A percentile compares a stretch with the other conserved stretches of the same genome.
Evolutionary conservation across 345 rosid genomes (phyloP).

Genomic region (Turnera subulata): DNA sequence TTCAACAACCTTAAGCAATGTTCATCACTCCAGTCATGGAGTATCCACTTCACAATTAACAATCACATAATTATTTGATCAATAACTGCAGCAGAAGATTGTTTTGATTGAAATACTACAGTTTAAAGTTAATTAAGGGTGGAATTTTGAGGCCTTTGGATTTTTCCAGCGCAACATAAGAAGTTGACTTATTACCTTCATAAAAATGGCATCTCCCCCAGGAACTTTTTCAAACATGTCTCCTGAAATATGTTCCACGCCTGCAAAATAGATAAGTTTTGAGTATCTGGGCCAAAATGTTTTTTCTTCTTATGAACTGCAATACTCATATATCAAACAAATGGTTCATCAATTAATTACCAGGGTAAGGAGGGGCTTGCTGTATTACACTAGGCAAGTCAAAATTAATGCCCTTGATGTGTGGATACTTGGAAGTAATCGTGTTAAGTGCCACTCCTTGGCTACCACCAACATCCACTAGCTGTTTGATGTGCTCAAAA

Average conservation of each 20-base stretch:
- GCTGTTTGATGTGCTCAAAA: background rate
- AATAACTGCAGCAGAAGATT: too few relatives aligned
- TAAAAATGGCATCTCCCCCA: constrained; percentile 10
- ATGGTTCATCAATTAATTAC: background rate
- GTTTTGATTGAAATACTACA: too few relatives aligned
- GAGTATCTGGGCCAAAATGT: background rate
- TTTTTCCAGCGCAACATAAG: too few relatives aligned
- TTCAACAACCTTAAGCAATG: constrained; percentile 22
- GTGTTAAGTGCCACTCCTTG: background rate
- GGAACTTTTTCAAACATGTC: constrained; percentile 13
- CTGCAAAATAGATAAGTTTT: background rate
- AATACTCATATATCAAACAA: background rate
- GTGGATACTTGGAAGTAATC: constrained; percentile 5
- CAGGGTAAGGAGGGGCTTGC: background rate
- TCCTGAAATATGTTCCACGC: constrained; percentile 11
- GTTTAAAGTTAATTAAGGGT: too few relatives aligned
- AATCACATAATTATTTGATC: too few relatives aligned
- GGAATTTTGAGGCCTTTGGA: too few relatives aligned
- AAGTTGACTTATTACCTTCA: constrained; percentile 3
- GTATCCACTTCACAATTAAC: too few relatives aligned
- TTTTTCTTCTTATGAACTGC: background rate
- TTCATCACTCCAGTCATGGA: too few relatives aligned
- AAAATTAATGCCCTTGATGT: constrained; percentile 7
- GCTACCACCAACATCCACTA: constrained; percentile 14
- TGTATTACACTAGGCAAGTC: constrained; percentile 12